Base-by-base conservation (phyloP, 2,329 filamentous ascomycete genomes). In the Cytospora paraplurivora region DNA sequence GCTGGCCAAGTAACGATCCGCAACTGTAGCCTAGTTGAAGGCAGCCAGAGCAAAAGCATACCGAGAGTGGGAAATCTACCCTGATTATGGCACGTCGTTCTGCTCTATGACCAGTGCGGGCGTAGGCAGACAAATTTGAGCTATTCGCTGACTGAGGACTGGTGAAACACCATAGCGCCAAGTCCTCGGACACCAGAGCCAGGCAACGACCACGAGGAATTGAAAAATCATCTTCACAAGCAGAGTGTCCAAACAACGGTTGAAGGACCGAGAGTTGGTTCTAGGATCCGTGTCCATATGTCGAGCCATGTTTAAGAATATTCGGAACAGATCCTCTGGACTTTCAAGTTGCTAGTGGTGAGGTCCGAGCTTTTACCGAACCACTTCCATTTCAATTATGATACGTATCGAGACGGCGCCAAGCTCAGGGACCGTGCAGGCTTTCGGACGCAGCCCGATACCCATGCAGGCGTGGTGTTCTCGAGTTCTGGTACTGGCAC, bases 391-490 rank as follows among this genome's bases (percentile, higher is more conserved):
- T 7, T 4, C 8, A 44, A 5, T n/a, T 44, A 7, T 44, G 41
- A 44, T n/a, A 44, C 41, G 27, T 27, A 27, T 27, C 19, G 41
- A 44, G 41, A 17, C 41, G 7, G 41, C 10, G 41, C 38, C 13
- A 15, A 15, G 15, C 38, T n/a, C 15, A 41, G 15, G 13, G 12
- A 41, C 13, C 17, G 38, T 41, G 41, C 49, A 51, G 27, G 51
- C 32, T 32, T 32, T 37, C 51, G n/a, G 15, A 54, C 33, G 27
- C 54, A 52, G 38, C 32, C 51, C 58, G 47, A 55, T 41, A n/a
- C 51, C 54, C 51, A 50, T 61, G 58, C 58, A 61, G 58, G 35
- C 38, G 27, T 37, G 57, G 35, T 60, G 41, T 37, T 37, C 58
- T 51, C 27, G 33, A n/a, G 19, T 17, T 27, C 50, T 33, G 21